Base-by-base conservation (phyloP, 257 asterid species). In the Orobanche coerulescens region DNA sequence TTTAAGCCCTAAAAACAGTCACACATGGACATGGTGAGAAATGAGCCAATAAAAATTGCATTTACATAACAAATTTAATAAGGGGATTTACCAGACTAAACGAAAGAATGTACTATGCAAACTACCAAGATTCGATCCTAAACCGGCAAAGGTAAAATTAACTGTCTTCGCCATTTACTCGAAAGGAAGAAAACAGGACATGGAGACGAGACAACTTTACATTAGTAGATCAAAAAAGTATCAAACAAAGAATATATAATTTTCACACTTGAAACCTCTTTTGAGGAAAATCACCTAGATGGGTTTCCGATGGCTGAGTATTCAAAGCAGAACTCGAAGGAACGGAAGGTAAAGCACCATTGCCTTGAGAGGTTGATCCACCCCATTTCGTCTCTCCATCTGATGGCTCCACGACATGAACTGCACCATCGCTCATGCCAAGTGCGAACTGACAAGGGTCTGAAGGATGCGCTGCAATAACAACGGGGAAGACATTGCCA, bases 331-430 rank as follows among this genome's bases (percentile, higher is more conserved):
- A 86, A 68, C 88, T 85, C 0, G 96, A 87, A 47, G 96, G 91
- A 39, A 83, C 75, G 0, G 89, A 72, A 24, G 86, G 87, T 53
- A 85, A 34, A 55, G 80, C 77, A 47, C 90, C 95, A 12, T 85
- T 85, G 2, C 85, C 96, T 67, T 91, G 96, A 63, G 90, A 74
- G 5, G 78, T 71, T 6, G 81, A 73, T 36, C 86, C 78, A 6
- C 96, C 97, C 97, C 96, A 87, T 58, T 87, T 87, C n/a, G 76
- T 72, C 70, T 91, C 97, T 13, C 85, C 79, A 51, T 81, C 94
- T 2, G 84, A 80, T 9, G 96, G 97, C 77, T 91, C 97, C 0
- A 91, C 73, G 58, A 91, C 97, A 42, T 91, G 81, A 62, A 91
- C 96, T 0, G 77, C 78, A 66, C 97, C 79, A 24, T 92, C 96